Evolutionary conservation across 2,329 filamentous ascomycete genomes (phyloP).

Genomic region (Ceratocystis alfenasii): DNA sequence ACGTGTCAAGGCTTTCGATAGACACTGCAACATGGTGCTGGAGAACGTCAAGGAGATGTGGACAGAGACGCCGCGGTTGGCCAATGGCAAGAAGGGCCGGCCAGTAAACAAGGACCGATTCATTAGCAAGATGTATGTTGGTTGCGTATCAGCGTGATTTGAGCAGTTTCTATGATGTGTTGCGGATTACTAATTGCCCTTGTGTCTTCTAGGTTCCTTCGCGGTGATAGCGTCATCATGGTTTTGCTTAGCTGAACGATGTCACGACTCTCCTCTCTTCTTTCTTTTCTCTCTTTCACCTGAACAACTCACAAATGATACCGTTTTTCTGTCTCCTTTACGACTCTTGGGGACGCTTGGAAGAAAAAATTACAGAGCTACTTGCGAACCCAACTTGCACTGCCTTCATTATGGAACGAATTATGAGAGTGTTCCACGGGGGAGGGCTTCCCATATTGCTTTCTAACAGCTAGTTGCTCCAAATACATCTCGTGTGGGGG

Average conservation of each 20-base stretch:
- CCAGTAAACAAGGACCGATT: slow-evolving; percentile 96
- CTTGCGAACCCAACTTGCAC: not conserved
- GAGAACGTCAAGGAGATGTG: slow-evolving; percentile 97
- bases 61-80: slow-evolving; percentile 80
- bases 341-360: slow-evolving; percentile 16
- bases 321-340: slow-evolving; percentile 16
- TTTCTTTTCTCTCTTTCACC: slow-evolving; percentile 5
- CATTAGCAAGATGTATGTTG: slow-evolving; percentile 83
- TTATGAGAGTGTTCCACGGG: not conserved
- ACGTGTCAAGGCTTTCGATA: slow-evolving; percentile 94
- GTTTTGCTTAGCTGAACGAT: slow-evolving; percentile 59
- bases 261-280: slow-evolving; percentile 11
- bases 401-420: not conserved
- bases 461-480: not conserved
- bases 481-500: not conserved
- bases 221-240: slow-evolving; percentile 79
- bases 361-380: not conserved
- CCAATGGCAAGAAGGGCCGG: slow-evolving; percentile 76
- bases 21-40: slow-evolving; percentile 98
- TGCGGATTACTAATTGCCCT: slow-evolving; percentile 2
- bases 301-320: slow-evolving; percentile 19
- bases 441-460: not conserved
- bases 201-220: slow-evolving; percentile 52
- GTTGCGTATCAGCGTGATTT: not conserved
- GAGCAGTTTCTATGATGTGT: not conserved